Base-by-base conservation (phyloP, 441 rosid genomes). In the Omphalea diandra region DNA sequence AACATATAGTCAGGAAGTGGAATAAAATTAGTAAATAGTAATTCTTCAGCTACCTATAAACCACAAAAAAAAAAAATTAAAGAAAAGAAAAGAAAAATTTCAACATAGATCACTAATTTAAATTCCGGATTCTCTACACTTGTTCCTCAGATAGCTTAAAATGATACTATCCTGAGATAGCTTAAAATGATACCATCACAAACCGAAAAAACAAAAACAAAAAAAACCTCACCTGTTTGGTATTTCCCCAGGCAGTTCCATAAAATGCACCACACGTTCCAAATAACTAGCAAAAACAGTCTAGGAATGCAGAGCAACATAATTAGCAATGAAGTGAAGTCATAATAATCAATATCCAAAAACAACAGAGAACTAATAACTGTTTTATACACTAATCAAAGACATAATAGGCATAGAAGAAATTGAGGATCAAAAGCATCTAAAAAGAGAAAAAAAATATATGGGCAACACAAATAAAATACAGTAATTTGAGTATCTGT, bases 181-280 rank as follows among this genome's bases (percentile, higher is more conserved):
- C n/a, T n/a, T n/a, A n/a, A n/a, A n/a, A n/a, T n/a, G n/a, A n/a
- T n/a, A n/a, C n/a, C n/a, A n/a, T n/a, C n/a, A n/a, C n/a, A n/a
- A n/a, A n/a, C n/a, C n/a, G n/a, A n/a, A n/a, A n/a, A n/a, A n/a
- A n/a, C n/a, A n/a, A n/a, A n/a, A n/a, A n/a, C n/a, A 44, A 29
- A 59, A 20, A 75, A 54, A 58, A 49, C 77, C 94, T 83, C 83
- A 84, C 99, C 98, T 95, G 84, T 91, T 93, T 57, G 91, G 97
- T 84, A 93, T 93, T 86, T 96, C 96, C 63, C 99, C 99, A 59
- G 99, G 99, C 77, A 96, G 93, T 82, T 93, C 99, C 99, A 93
- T 96, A 75, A 96, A 96, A 86, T 88, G 98, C 77, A 93, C 98
- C 38, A 91, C 90, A 71, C 97, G 99, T 20, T 91, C 92, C 69